Percentiles rank a stretch among this genome's conserved stretches.
Conservation (phyloP, 2,329 filamentous ascomycete genomes). For the Tolypocladium nubicola region DNA sequence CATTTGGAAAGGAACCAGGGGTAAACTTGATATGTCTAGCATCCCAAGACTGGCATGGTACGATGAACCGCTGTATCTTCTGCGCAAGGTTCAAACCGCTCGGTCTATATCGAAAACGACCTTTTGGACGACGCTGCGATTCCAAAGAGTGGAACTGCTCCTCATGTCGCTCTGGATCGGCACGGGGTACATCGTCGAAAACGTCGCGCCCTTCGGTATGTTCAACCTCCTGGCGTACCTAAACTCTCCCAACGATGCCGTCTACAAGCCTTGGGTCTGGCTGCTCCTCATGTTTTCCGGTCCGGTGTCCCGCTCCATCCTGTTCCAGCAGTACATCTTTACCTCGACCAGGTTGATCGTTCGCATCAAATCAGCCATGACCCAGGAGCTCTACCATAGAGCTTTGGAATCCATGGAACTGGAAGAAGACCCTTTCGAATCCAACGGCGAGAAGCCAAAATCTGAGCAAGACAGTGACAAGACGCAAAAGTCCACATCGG, state of each 20-base stretch:
- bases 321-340: slow-evolving; percentile 48
- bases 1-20: slow-evolving; percentile 34
- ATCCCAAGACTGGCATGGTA: slow-evolving; percentile 43
- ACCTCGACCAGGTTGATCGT: slow-evolving; percentile 45
- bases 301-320: slow-evolving; percentile 33
- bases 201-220: slow-evolving; percentile 42
- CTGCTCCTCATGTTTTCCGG: slow-evolving; percentile 42
- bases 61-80: slow-evolving; percentile 39
- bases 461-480: slow-evolving; percentile 15
- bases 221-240: slow-evolving; percentile 43
- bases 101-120: slow-evolving; percentile 32
- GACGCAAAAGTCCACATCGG: slow-evolving; percentile 27
- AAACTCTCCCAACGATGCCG: slow-evolving; percentile 30
- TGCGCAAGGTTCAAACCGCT: slow-evolving; percentile 31
- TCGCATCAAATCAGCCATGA: slow-evolving; percentile 44
- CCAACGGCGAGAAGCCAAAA: slow-evolving; percentile 13
- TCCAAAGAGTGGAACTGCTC: slow-evolving; percentile 28
- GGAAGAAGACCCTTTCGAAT: slow-evolving; percentile 39
- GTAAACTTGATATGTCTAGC: slow-evolving; percentile 33
- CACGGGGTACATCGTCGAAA: slow-evolving; percentile 30
- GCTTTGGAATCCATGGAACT: slow-evolving; percentile 46
- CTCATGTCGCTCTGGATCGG: slow-evolving; percentile 34
- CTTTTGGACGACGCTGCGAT: slow-evolving; percentile 32
- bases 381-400: slow-evolving; percentile 46
- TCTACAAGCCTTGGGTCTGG: slow-evolving; percentile 41